Percentiles rank a stretch among this genome's conserved stretches.
Evolutionary conservation across 495 filamentous ascomycete species (phyloP).

Genomic region (Pseudoneurospora amorphoporcata): DNA sequence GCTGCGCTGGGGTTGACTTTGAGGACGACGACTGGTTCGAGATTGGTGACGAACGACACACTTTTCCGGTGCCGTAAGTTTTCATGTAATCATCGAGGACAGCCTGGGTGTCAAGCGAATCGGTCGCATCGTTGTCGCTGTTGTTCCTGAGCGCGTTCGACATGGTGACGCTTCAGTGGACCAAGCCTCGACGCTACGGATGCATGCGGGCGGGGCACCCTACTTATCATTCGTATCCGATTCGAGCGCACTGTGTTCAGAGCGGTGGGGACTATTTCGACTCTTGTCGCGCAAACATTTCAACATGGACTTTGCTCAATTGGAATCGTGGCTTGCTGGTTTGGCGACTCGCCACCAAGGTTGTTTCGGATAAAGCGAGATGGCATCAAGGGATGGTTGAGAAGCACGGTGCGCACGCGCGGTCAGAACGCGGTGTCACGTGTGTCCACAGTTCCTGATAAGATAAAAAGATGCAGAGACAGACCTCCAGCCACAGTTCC

Average conservation of each 20-base stretch:
- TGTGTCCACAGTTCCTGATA: background rate
- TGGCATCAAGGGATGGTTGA: background rate
- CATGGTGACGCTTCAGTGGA: background rate
- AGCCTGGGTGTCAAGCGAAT: conserved; percentile 20
- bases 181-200: background rate
- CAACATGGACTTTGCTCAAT: background rate
- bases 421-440: conserved; percentile 15
- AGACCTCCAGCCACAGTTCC: background rate
- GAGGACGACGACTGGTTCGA: background rate
- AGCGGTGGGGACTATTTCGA: background rate
- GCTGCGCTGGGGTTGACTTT: background rate
- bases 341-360: background rate
- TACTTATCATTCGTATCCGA: conserved; percentile 4
- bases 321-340: background rate
- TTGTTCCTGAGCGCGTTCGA: background rate
- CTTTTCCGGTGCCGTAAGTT: conserved; percentile 12
- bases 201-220: background rate
- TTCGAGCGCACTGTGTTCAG: background rate
- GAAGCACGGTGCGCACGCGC: conserved; percentile 5
- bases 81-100: conserved; percentile 15
- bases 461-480: background rate
- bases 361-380: background rate
- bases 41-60: conserved; percentile 7
- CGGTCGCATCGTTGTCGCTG: conserved; percentile 9
- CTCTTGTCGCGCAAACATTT: background rate